A percentile compares a stretch with the other conserved stretches of the same genome.
These are phyloP conservation scores for Penicillium nordicum DNA, from an alignment of 2,329 filamentous ascomycete genomes.

Conservation along the genomic window DNA sequence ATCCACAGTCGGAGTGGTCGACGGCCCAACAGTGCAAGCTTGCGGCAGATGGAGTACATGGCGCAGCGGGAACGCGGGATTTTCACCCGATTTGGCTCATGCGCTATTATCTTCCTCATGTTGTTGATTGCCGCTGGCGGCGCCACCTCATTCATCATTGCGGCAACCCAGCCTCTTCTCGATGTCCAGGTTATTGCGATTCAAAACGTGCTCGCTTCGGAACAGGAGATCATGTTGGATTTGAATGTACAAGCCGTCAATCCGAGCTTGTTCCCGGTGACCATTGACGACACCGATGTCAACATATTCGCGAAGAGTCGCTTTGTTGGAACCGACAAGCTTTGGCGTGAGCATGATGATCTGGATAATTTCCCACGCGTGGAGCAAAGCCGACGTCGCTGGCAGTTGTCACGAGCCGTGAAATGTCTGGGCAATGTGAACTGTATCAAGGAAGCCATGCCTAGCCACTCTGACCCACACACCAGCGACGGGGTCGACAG, in stretches of 20 bases:
- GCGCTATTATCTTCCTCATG: slow-evolving; percentile 77
- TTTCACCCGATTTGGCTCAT: slow-evolving; percentile 77
- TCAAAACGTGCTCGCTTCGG: slow-evolving; percentile 84
- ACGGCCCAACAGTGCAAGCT: slow-evolving; percentile 53
- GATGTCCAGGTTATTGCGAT: slow-evolving; percentile 77
- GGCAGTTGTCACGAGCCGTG: slow-evolving; percentile 28
- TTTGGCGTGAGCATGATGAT: slow-evolving; percentile 38
- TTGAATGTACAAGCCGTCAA: slow-evolving; percentile 84
- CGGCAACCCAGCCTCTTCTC: slow-evolving; percentile 80
- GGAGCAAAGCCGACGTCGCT: slow-evolving; percentile 34
- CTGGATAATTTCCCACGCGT: slow-evolving; percentile 30
- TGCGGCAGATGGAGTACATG: slow-evolving; percentile 71
- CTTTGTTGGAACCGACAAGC: slow-evolving; percentile 64
- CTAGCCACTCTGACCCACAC: slow-evolving; percentile 13
- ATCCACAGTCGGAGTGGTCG: slow-evolving; percentile 57
- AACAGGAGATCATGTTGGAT: slow-evolving; percentile 94
- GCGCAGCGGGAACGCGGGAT: slow-evolving; percentile 62
- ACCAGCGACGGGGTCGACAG: slow-evolving; percentile 46
- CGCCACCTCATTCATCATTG: slow-evolving; percentile 82
- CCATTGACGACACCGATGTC: slow-evolving; percentile 80
- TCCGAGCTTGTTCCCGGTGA: slow-evolving; percentile 86
- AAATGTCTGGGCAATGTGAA: slow-evolving; percentile 24
- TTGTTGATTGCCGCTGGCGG: slow-evolving; percentile 78
- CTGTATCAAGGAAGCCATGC: slow-evolving; percentile 17
- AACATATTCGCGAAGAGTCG: slow-evolving; percentile 94